phyloP scores from a whole-genome alignment of 768 basidiomycete species.

The Podaxis rugospora region DNA sequence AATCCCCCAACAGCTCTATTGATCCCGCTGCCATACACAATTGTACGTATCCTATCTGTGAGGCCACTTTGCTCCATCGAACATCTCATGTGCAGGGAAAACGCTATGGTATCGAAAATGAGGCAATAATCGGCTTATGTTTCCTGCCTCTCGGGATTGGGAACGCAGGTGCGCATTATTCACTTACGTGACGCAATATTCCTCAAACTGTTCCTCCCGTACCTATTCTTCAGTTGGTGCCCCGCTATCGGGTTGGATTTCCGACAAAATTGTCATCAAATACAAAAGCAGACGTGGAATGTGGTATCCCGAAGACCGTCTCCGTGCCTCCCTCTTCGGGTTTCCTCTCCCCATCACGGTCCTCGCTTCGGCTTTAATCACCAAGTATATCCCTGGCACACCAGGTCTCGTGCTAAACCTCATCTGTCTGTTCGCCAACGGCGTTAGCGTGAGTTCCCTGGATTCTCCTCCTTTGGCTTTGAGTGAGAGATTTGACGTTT shows the following conservation, averaged over 20 bases:
- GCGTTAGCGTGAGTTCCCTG: slow-evolving; percentile 48
- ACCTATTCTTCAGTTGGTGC: slow-evolving; percentile 45
- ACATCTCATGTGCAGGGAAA: slow-evolving; percentile 35
- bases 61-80: slow-evolving; percentile 6
- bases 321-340: slow-evolving; percentile 47
- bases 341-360: slow-evolving; percentile 53
- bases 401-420: slow-evolving; percentile 48
- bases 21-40: background rate
- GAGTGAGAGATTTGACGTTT: slow-evolving; percentile 29
- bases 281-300: slow-evolving; percentile 46
- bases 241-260: slow-evolving; percentile 52
- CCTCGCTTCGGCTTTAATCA: slow-evolving; percentile 44
- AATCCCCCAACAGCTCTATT: background rate
- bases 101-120: slow-evolving; percentile 46
- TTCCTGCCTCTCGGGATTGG: slow-evolving; percentile 51
- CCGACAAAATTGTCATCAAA: slow-evolving; percentile 46
- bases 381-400: slow-evolving; percentile 42
- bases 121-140: slow-evolving; percentile 47
- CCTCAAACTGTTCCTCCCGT: slow-evolving; percentile 34
- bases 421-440: slow-evolving; percentile 57
- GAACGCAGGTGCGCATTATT: slow-evolving; percentile 36
- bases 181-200: background rate
- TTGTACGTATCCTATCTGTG: slow-evolving; percentile 6
- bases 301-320: slow-evolving; percentile 69
- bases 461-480: slow-evolving; percentile 26